Evolutionary conservation across 306 rosid species (phyloP).

Genomic region (Begonia loranthoides): DNA sequence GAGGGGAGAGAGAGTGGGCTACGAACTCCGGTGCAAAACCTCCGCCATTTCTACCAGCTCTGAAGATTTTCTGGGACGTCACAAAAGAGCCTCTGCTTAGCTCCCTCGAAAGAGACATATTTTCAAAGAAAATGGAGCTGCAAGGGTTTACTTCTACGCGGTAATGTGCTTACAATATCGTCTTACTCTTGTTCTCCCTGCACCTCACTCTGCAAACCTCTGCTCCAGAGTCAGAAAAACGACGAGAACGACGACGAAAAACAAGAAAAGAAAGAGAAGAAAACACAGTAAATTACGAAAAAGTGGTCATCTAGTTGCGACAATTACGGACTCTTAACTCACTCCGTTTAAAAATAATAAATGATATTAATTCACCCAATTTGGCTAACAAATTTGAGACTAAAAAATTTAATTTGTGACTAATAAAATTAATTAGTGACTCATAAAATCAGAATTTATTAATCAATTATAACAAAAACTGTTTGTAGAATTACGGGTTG

Average conservation of each 20-base stretch:
- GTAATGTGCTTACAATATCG: background rate
- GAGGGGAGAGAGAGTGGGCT: slow-evolving; percentile 54
- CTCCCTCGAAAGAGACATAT: slow-evolving; percentile 48
- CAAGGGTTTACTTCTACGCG: slow-evolving; percentile 20
- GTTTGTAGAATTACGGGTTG: no score
- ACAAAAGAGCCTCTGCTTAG: slow-evolving; percentile 33
- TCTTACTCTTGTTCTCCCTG: background rate
- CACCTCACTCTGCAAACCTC: slow-evolving; percentile 21
- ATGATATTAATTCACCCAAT: no score
- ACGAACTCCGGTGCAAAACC: slow-evolving; percentile 45
- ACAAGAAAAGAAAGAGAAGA: background rate
- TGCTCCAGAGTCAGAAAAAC: slow-evolving; percentile 26
- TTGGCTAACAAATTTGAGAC: no score
- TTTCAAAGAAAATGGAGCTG: slow-evolving; percentile 35
- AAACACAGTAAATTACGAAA: background rate
- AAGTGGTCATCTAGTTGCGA: no score
- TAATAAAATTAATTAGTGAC: no score
- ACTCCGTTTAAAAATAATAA: no score
- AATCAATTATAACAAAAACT: no score
- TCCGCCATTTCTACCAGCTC: slow-evolving; percentile 11
- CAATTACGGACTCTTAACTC: no score
- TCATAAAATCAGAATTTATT: no score
- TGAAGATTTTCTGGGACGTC: slow-evolving; percentile 38
- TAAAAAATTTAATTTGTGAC: no score
- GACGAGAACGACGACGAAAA: slow-evolving; percentile 25